Evolutionary conservation across 208 protist species (phyloP), one percentile per base, ranked within the genome.

Genomic region (Phytomonas sp.): DNA sequence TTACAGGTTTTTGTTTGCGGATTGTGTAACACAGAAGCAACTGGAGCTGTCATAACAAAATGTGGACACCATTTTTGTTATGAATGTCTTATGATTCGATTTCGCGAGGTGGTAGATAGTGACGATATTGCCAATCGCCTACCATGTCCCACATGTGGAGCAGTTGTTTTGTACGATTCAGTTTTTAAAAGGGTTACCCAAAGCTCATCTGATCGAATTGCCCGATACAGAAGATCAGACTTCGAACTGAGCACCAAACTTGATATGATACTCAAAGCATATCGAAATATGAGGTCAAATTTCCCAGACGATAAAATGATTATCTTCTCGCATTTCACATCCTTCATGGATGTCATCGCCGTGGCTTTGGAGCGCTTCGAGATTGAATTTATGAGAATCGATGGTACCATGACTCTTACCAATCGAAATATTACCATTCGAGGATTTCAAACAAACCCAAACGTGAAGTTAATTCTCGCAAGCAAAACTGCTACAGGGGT

Each of bases 271-370:
- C 68, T 97, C 32, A 74, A 84, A 60, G 81, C 82, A 4, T 86
- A 95, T 64, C 67, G 83, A 6, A 76, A 81, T 14, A 93, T 97
- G 86, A 76, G 73, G 34, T 75, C 79, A 67, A 78, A 93, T 11
- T 69, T 79, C 68, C 85, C 84, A 23, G 75, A 80, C 33, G 89
- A 94, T 52, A 99, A 99, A 81, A 89, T 92, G 82, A 93, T 99
- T 61, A 93, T 99, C 19, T 99, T 99, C 73, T 98, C 93, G 14
- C 98, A 99, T 65, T 99, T 98, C 84, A 99, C 97, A 4, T 94
- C 88, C 0, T 98, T 99, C 78, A 93, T 99, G 75, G 95, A 99
- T 73, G 77, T 99, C 10, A 88, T 99, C 52, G 86, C 97, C 29
- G 85, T 89, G 0, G 74, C 87, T 2, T 75, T 99, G 0, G 73